phyloP scores from a whole-genome alignment of 495 filamentous ascomycete species.

The Hypomontagnella monticulosa region DNA sequence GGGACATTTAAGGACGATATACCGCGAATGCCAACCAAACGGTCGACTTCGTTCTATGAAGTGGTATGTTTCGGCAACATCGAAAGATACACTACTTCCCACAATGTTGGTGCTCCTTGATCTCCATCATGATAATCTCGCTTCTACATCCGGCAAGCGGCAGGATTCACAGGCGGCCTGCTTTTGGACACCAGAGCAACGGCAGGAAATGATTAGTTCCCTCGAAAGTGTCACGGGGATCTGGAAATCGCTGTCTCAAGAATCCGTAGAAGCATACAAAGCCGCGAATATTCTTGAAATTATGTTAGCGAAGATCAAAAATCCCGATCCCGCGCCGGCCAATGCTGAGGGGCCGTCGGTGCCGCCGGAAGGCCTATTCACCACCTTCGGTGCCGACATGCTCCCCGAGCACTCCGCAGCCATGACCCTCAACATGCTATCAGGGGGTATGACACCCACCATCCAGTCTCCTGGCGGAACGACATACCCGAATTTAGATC shows the following conservation, averaged over 20 bases:
- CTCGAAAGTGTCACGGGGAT: conserved; percentile 78
- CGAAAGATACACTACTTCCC: conserved; percentile 86
- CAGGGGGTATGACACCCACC: conserved; percentile 70
- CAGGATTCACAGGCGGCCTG: conserved; percentile 60
- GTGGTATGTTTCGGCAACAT: conserved; percentile 78
- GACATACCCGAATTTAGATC: conserved; percentile 49
- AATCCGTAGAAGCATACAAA: conserved; percentile 90
- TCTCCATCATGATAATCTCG: conserved; percentile 64
- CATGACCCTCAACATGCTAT: conserved; percentile 83
- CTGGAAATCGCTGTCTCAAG: conserved; percentile 77
- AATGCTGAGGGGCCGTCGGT: conserved; percentile 41
- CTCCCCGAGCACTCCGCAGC: conserved; percentile 74
- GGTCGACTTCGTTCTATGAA: conserved; percentile 76
- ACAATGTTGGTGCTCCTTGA: conserved; percentile 90
- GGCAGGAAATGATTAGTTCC: conserved; percentile 76
- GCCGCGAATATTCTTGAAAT: conserved; percentile 78
- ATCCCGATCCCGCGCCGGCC: conserved; percentile 31
- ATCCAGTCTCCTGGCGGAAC: conserved; percentile 51
- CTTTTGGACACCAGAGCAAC: conserved; percentile 76
- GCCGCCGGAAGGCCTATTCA: conserved; percentile 40
- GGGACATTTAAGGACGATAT: conserved; percentile 77
- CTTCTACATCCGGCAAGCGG: conserved; percentile 45
- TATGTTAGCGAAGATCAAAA: conserved; percentile 79
- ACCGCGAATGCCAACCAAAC: conserved; percentile 76
- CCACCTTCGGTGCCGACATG: conserved; percentile 48